Conservation (phyloP, 345 rosid species). For the Cardamine chenopodiifolia region DNA sequence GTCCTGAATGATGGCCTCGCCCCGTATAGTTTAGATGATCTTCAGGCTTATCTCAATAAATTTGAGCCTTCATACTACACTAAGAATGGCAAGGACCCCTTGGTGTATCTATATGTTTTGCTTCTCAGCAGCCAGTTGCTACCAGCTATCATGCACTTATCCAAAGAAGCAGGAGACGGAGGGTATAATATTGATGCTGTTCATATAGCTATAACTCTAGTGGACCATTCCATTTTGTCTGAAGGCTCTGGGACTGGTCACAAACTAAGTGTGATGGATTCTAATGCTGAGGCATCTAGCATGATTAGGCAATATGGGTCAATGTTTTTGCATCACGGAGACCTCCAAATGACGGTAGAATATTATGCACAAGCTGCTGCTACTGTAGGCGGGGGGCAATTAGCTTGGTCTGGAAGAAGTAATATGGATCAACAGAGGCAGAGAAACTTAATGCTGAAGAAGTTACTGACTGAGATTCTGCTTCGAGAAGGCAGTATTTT, state of each 20-base stretch:
- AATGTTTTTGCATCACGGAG: constrained; percentile 71
- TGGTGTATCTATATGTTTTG: constrained; percentile 89
- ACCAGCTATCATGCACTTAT: constrained; percentile 77
- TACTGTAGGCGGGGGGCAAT: constrained; percentile 87
- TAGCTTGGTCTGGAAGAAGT: constrained; percentile 85
- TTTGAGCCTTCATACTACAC: constrained; percentile 95
- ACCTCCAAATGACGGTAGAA: constrained; percentile 77
- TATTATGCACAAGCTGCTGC: constrained; percentile 98
- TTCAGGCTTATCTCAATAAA: constrained; percentile 92
- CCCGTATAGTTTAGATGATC: constrained; percentile 87
- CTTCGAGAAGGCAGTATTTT: constrained; percentile 86
- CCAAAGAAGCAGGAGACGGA: constrained; percentile 85
- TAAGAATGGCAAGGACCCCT: constrained; percentile 93
- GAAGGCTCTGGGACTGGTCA: constrained; percentile 69
- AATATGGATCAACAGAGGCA: constrained; percentile 85
- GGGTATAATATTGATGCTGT: constrained; percentile 83
- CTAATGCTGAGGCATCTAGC: constrained; percentile 86
- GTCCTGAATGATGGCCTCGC: constrained; percentile 67
- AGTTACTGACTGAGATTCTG: constrained; percentile 84
- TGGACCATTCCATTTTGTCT: constrained; percentile 76
- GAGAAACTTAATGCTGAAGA: constrained; percentile 83
- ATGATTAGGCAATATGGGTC: constrained; percentile 93
- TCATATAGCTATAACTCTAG: constrained; percentile 77
- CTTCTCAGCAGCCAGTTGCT: constrained; percentile 87
- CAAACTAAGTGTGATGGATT: constrained; percentile 84